These are phyloP conservation scores for Aureobasidium sp. DNA, from an alignment of 2,329 filamentous ascomycete genomes.

Conservation along the genomic window DNA sequence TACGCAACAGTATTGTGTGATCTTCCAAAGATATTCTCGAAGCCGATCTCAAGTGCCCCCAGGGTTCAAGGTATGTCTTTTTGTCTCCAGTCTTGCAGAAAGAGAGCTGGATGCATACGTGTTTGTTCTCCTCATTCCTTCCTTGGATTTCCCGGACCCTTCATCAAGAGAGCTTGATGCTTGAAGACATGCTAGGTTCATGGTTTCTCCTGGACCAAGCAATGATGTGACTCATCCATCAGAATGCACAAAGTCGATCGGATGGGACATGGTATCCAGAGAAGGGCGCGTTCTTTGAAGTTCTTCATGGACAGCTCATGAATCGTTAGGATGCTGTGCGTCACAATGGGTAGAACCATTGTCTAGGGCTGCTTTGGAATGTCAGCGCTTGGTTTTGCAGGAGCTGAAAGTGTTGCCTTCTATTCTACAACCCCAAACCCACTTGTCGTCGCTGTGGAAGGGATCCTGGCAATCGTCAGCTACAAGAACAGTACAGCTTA, in stretches of 20 bases:
- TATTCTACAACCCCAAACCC: background rate
- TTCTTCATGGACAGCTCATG: background rate
- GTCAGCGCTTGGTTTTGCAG: background rate
- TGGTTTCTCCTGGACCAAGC: background rate
- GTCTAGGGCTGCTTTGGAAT: background rate
- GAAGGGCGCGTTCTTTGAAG: background rate
- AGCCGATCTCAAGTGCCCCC: background rate
- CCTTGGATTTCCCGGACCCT: no score
- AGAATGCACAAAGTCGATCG: background rate
- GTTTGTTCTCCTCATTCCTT: no score
- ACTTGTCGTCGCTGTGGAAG: background rate
- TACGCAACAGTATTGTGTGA: background rate
- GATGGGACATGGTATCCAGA: background rate
- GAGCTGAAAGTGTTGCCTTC: no score
- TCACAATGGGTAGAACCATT: background rate
- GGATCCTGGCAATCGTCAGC: background rate
- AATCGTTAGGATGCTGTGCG: background rate
- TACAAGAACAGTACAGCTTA: background rate
- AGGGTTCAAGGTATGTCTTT: background rate
- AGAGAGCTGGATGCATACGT: constrained; percentile 12
- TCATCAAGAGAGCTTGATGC: no score
- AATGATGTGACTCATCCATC: background rate
- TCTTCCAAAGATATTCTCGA: background rate
- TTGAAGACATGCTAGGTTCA: background rate
- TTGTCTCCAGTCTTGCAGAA: background rate